These are phyloP conservation scores for Botrytis squamosa DNA, from an alignment of 2,329 filamentous ascomycete species.

Conservation along the genomic window DNA sequence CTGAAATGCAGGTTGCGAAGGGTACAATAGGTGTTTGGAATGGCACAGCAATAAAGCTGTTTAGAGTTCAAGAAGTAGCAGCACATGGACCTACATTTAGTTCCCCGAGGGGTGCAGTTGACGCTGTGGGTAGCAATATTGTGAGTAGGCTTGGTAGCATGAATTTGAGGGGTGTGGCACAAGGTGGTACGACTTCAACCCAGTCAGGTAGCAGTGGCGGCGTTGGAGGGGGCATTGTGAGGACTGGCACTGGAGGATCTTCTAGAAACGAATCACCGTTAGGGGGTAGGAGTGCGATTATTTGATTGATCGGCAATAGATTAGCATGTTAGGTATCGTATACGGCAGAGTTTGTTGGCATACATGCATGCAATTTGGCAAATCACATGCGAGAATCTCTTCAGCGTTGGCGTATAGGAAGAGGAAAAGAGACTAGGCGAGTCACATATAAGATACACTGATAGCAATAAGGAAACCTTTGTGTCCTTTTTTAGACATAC, in stretches of 20 bases:
- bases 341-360: neutral
- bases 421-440: neutral
- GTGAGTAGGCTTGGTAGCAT: constrained; percentile 84
- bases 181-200: constrained; percentile 15
- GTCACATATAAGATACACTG: constrained; percentile 1
- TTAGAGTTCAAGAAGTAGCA: constrained; percentile 83
- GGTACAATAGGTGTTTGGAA: constrained; percentile 94
- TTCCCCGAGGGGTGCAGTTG: constrained; percentile 84
- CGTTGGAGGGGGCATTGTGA: constrained; percentile 15
- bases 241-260: constrained; percentile 20
- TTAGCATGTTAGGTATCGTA: neutral
- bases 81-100: constrained; percentile 77
- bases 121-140: constrained; percentile 87
- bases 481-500: neutral
- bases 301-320: constrained; percentile 7
- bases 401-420: constrained; percentile 5
- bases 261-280: constrained; percentile 16
- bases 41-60: constrained; percentile 81
- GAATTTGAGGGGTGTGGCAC: constrained; percentile 36
- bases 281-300: constrained; percentile 23
- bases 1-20: constrained; percentile 82
- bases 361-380: constrained; percentile 7
- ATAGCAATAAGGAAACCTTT: neutral
- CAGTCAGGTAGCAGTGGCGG: neutral
- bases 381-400: neutral